Percentiles rank a stretch among this genome's conserved stretches.
phyloP scores from a whole-genome alignment of 345 rosid species.

The Nasturtium officinale region DNA sequence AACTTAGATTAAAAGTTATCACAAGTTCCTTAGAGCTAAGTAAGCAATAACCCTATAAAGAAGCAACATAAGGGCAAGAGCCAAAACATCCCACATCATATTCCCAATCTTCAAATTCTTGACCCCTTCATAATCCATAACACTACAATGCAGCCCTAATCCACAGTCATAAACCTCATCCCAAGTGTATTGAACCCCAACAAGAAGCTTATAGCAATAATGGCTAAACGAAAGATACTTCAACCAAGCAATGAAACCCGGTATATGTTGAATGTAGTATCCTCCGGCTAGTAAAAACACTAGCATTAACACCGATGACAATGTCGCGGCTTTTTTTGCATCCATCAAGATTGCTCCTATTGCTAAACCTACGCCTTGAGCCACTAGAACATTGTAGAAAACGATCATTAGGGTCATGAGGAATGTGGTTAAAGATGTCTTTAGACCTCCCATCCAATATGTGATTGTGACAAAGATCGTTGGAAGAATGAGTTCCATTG shows the following conservation, averaged over 20 bases:
- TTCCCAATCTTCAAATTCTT: constrained; percentile 52
- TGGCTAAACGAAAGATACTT: constrained; percentile 86
- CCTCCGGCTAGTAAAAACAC: constrained; percentile 84
- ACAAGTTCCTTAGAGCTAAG: constrained; percentile 58
- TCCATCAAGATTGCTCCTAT: constrained; percentile 88
- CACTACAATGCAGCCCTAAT: constrained; percentile 56
- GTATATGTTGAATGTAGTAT: constrained; percentile 87
- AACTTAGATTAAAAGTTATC: not conserved
- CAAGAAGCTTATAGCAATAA: constrained; percentile 81
- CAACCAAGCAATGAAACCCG: constrained; percentile 79
- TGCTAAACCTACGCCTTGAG: constrained; percentile 85
- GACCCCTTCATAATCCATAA: constrained; percentile 73
- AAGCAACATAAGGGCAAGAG: constrained; percentile 68
- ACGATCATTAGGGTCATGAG: constrained; percentile 63
- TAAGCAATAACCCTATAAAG: constrained; percentile 82
- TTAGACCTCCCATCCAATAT: constrained; percentile 98
- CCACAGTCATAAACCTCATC: constrained; percentile 70
- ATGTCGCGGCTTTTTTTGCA: constrained; percentile 75
- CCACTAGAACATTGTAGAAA: constrained; percentile 78
- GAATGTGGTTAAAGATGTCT: constrained; percentile 68
- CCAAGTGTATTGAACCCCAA: constrained; percentile 71
- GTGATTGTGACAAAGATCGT: constrained; percentile 68
- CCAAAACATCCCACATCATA: constrained; percentile 63
- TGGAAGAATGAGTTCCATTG: constrained; percentile 95
- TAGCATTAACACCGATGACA: constrained; percentile 84